Evolutionary conservation across 2,329 filamentous ascomycete species (phyloP), one percentile per base, ranked within the genome.

Genomic region (Phialocephala subalpina): DNA sequence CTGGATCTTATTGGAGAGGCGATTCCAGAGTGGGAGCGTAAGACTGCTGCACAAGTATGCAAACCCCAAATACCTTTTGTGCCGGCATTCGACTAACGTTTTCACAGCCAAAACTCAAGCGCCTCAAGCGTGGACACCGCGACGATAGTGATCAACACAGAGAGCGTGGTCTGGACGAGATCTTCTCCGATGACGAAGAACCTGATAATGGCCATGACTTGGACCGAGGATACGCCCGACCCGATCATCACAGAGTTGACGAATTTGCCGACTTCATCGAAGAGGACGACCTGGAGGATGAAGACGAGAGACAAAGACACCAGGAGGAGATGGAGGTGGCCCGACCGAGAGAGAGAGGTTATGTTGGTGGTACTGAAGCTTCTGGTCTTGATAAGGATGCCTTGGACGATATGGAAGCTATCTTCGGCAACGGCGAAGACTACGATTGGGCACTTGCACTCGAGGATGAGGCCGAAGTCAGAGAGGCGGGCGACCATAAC

Each of bases 181-280:
- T 99, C 71, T 99, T 99, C 79, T 94, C 93, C 40, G 95, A 97
- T 71, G 95, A 97, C 61, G 95, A 98, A 68, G 94, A 97, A 62
- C 89, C 92, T 20, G 88, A 86, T 64, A 84, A 82, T 3, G 78
- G 77, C 20, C 84, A 86, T 49, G 82, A 82, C 38, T 75, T 73
- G 63, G 80, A 79, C 33, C 74, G 76, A 53, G 74, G 73, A 18
- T 75, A 74, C 53, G 71, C 77, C 55, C 77, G 79, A 36, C 72
- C 74, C 22, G 80, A 83, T 66, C 86, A 82, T 66, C 86, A 91
- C 65, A 83, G 84, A 67, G 87, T 87, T 56, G 92, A 97, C 78
- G 93, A 97, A 75, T 93, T 97, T 78, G 93, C 93, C 67, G 94
- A 95, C 77, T 99, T 99, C 79, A 99, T 99, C 75, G 95, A 98